Base-by-base conservation (phyloP, 2,329 filamentous ascomycete species). In the Lecanosticta acicola region DNA sequence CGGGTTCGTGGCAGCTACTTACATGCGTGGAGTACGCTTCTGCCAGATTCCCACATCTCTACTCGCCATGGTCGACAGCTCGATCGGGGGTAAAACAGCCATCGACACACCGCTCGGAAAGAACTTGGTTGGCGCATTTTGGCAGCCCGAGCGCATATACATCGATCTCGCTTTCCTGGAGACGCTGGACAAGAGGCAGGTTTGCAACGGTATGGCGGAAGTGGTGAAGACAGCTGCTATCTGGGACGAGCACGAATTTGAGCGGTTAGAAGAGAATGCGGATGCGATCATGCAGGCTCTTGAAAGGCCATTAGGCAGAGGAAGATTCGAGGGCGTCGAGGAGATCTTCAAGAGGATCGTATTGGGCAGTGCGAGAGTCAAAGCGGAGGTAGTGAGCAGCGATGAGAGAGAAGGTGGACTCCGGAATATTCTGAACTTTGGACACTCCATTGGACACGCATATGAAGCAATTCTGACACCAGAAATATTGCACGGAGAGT, bases 181-280 rank as follows among this genome's bases (percentile, higher is more conserved):
- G 64, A 94, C 89, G 1, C 74, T 98, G 16, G 90, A 91, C 1
- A 83, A 84, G 54, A 79, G 93, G 56, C 91, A 98, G 69, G 91
- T 98, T 63, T 89, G 96, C 69, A 98, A 98, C 66, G 93, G 93
- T 50, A 96, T 98, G 91, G 93, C 91, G 19, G 93, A 98, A 71
- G 91, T 98, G 21, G 55, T 62, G 34, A 65, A 77, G 78, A 98
- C 93, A 3, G 93, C 93, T 2, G 93, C 93, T 43, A 97, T 98
- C 59, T 96, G 91, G 80, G 81, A 94, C 60, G 88, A 94, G 67
- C 70, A 76, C 8, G 91, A 96, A 62, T 98, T 98, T 64, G 78
- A 83, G 35, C 72, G 84, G 10, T 74, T 98, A 14, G 93, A 98
- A 65, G 76, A 85, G 56, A 87, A 93, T 59, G 89, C 90, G 1